Evolutionary conservation across 345 rosid species (phyloP), one percentile per base, ranked within the genome.

Genomic region (Eucalyptus regnans): DNA sequence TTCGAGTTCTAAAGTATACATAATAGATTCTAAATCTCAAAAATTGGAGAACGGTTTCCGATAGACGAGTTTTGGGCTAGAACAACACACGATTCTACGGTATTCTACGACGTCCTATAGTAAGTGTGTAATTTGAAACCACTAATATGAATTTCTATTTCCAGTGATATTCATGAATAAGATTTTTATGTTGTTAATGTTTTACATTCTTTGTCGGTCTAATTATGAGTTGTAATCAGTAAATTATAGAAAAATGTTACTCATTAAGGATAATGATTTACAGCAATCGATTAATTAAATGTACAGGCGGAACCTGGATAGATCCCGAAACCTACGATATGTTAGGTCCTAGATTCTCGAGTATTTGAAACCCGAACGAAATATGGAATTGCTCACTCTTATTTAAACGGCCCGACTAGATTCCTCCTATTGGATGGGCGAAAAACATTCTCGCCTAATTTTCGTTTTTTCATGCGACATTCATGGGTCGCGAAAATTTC

Each of bases 131-230:
- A 52, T 52, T 52, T 18, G 10, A 52, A 52, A 52, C 2, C 25
- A 20, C 10, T 20, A 7, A 0, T 7, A 20, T 52, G 25, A 52
- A 2, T 7, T 1, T 52, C 1, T 1, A 20, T 52, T 52, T 52
- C 0, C 4, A 1, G 0, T 3, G 1, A 52, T 7, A 52, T 7
- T 0, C 4, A 18, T 3, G 1, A 52, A 2, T 52, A 0, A 7
- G 9, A 7, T 18, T 52, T 52, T 52, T 20, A 52, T 52, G 1
- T 52, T 50, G 8, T 52, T 52, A 20, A 52, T 18, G 4, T 18
- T 20, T 20, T 3, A 52, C 4, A 52, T 18, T 52, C 0, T 18
- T 18, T 18, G 25, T 18, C 5, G 20, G 0, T 52, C 25, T 52
- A 52, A 52, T 52, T 52, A 52, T 52, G 9, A 52, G 56, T 18